Conservation (phyloP, 441 rosid species). For the Viola pubescens region DNA sequence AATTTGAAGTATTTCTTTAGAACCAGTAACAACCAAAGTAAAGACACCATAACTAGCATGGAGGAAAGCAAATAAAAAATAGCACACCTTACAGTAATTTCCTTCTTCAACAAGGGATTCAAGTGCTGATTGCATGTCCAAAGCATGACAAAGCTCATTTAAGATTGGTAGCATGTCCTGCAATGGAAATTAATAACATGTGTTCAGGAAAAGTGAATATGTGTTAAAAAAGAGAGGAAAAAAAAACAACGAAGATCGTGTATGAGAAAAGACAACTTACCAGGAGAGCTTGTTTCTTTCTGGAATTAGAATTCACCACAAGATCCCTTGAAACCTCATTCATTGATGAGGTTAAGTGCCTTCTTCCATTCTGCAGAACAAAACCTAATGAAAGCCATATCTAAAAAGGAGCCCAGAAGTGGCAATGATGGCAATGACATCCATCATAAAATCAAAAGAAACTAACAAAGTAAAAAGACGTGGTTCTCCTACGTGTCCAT, state of each 20-base stretch:
- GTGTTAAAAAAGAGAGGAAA: neutral
- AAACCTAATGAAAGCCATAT: constrained; percentile 18
- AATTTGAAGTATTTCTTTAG: constrained; percentile 17
- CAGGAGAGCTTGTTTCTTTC: constrained; percentile 89
- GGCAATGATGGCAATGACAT: neutral
- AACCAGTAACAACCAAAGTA: constrained; percentile 12
- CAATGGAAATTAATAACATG: constrained; percentile 24
- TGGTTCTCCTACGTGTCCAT: constrained; percentile 6
- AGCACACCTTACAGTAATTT: constrained; percentile 80
- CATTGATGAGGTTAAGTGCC: constrained; percentile 85
- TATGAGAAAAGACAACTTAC: constrained; percentile 32
- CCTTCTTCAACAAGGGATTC: constrained; percentile 89
- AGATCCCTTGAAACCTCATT: constrained; percentile 97
- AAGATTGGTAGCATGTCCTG: constrained; percentile 86
- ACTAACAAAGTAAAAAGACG: constrained; percentile 4
- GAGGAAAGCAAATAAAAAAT: constrained; percentile 5
- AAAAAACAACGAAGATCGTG: neutral
- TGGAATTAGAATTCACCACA: constrained; percentile 78
- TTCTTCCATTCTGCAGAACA: constrained; percentile 81
- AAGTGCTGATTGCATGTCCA: constrained; percentile 70
- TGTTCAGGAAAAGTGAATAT: neutral
- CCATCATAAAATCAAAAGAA: neutral
- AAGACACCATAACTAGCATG: constrained; percentile 1
- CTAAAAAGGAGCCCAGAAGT: constrained; percentile 7
- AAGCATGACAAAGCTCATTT: constrained; percentile 67